These are phyloP conservation scores for Eucalyptus pauciflora DNA, from an alignment of 345 rosid genomes.

Conservation along the genomic window DNA sequence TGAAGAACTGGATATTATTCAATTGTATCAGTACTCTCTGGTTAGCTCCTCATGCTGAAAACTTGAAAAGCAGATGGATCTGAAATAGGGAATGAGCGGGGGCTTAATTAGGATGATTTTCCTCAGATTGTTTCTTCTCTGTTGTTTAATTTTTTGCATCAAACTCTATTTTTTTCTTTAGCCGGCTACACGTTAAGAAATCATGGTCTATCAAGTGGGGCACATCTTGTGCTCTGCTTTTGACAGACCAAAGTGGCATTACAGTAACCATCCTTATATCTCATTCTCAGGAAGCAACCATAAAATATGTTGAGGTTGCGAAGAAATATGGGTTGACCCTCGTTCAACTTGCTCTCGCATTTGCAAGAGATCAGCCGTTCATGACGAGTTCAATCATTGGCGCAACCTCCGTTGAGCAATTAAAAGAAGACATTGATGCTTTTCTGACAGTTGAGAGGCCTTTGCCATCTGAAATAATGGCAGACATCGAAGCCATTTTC, in stretches of 20 bases:
- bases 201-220: not conserved
- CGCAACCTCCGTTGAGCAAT: conserved; percentile 63
- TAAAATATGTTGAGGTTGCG: conserved; percentile 47
- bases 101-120: not conserved
- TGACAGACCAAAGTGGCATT: not conserved
- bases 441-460: conserved; percentile 54
- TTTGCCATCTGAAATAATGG: conserved; percentile 45
- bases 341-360: conserved; percentile 69
- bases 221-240: not conserved
- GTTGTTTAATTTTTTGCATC: not conserved
- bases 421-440: conserved; percentile 78
- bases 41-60: not conserved
- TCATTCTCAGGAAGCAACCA: conserved; percentile 58
- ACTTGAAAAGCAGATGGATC: not conserved
- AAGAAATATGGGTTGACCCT: conserved; percentile 67
- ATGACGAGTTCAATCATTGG: conserved; percentile 78
- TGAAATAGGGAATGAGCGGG: not conserved
- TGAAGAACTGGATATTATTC: not conserved
- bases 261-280: not conserved
- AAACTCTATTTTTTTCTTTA: not conserved
- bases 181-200: not conserved
- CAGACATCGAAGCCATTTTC: conserved; percentile 52
- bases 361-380: conserved; percentile 68
- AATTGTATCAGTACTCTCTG: not conserved
- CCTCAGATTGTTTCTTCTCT: not conserved